Base-by-base conservation (phyloP, 2,329 filamentous ascomycete genomes). In the Penicillium thymicola region DNA sequence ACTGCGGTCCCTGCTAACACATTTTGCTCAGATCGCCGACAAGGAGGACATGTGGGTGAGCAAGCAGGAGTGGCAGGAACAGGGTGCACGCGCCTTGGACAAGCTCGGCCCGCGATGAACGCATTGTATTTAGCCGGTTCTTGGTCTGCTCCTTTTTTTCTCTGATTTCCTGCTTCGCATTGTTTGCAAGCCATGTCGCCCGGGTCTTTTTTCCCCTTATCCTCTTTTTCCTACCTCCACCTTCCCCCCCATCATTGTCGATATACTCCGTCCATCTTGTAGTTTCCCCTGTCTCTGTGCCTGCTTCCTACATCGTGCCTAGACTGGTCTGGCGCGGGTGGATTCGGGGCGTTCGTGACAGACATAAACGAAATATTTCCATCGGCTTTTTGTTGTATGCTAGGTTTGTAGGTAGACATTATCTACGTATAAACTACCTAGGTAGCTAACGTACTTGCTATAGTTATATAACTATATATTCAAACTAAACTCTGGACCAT, bases 41-140 rank as follows among this genome's bases (percentile, higher is more conserved):
- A 97, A 97, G 80, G 91, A 97, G 75, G 89, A 88, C 74, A 97
- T 97, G 94, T 99, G 94, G 94, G 92, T 99, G 70, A 89, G 89
- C 66, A 96, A 96, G 82, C 84, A 89, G 70, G 94, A 99, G 78
- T 99, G 94, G 94, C 85, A 94, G 70, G 94, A 99, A 78, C 89
- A 97, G 74, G 94, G 94, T 38, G 73, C 89, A 37, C 83, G 89
- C 56, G 87, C 89, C 59, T 78, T 99, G 71, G 90, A 95, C 79
- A 99, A 97, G 82, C 81, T 99, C 68, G 94, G 94, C 14, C 90
- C 92, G 49, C 87, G 93, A 84, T 94, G 82, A 72, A 61, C 58
- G 45, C 28, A 55, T 59, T 60, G 51, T 62, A 64, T 60, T 46
- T 60, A 62, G 53, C 46, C 57, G 58, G 59, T 57, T 54, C 51